phyloP scores from a whole-genome alignment of 2,329 filamentous ascomycete genomes.

The Tolypocladium paradoxum region DNA sequence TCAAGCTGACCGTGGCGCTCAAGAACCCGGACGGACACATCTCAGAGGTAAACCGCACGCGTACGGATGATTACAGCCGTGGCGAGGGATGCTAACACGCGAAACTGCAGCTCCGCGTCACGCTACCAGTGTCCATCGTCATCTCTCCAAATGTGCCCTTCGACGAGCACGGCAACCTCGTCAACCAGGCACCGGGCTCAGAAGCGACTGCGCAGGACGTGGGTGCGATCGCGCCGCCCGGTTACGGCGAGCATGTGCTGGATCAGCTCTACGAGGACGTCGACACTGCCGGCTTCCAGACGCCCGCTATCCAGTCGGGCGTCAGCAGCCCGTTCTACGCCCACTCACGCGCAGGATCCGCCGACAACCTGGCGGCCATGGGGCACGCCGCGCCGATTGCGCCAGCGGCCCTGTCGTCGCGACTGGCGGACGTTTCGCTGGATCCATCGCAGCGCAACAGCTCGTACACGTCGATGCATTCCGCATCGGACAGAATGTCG shows the following conservation, averaged over 20 bases:
- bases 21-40: slow-evolving; percentile 92
- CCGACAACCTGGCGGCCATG: slow-evolving; percentile 62
- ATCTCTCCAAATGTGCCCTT: slow-evolving; percentile 90
- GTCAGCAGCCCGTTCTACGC: slow-evolving; percentile 70
- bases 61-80: not conserved
- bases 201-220: slow-evolving; percentile 39
- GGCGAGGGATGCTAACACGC: not conserved
- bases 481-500: slow-evolving; percentile 32
- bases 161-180: slow-evolving; percentile 74
- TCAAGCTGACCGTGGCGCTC: slow-evolving; percentile 82
- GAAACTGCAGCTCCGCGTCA: slow-evolving; percentile 59
- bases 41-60: slow-evolving; percentile 55
- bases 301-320: slow-evolving; percentile 58
- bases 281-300: slow-evolving; percentile 71
- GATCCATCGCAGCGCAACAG: slow-evolving; percentile 34
- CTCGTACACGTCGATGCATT: slow-evolving; percentile 33
- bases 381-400: slow-evolving; percentile 19
- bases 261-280: slow-evolving; percentile 87
- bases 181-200: slow-evolving; percentile 46
- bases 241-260: slow-evolving; percentile 81
- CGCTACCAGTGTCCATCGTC: slow-evolving; percentile 83
- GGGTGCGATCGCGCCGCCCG: slow-evolving; percentile 68
- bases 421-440: slow-evolving; percentile 57
- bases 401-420: slow-evolving; percentile 50
- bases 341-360: slow-evolving; percentile 63